Evolutionary conservation across 495 filamentous ascomycete species (phyloP).

Genomic region (Aspergillus saccharolyticus): DNA sequence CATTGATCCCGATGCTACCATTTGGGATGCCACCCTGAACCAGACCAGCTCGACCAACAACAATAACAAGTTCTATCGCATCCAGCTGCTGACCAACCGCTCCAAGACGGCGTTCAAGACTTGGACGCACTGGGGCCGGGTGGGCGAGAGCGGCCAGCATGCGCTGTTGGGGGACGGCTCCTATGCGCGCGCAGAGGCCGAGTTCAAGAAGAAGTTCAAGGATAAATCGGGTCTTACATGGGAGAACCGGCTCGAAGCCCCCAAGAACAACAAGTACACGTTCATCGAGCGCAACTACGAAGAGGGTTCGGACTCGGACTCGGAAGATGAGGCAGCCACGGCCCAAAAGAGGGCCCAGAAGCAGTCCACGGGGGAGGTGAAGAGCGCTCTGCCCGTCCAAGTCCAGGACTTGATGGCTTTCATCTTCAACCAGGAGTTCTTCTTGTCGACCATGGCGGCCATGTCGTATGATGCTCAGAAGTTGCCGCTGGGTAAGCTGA

Average conservation of each 20-base stretch:
- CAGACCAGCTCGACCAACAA: slow-evolving; percentile 49
- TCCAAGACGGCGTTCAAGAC: slow-evolving; percentile 37
- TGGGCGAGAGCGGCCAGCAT: slow-evolving; percentile 65
- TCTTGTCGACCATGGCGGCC: slow-evolving; percentile 57
- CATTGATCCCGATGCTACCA: slow-evolving; percentile 56
- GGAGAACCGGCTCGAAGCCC: slow-evolving; percentile 53
- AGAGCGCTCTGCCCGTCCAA: slow-evolving; percentile 52
- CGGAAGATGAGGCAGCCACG: slow-evolving; percentile 42
- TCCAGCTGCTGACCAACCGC: slow-evolving; percentile 43
- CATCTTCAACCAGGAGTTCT: slow-evolving; percentile 74
- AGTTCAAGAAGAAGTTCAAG: slow-evolving; percentile 73
- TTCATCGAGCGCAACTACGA: slow-evolving; percentile 70
- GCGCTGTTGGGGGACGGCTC: slow-evolving; percentile 38
- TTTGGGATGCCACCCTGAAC: slow-evolving; percentile 55
- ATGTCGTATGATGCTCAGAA: slow-evolving; percentile 75
- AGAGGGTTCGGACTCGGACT: slow-evolving; percentile 63
- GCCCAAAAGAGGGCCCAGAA: slow-evolving; percentile 27
- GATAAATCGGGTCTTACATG: slow-evolving; percentile 68
- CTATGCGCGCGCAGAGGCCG: slow-evolving; percentile 40
- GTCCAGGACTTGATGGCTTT: slow-evolving; percentile 66
- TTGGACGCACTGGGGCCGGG: slow-evolving; percentile 75
- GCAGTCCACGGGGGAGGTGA: slow-evolving; percentile 21
- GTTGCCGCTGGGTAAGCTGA: slow-evolving; percentile 77
- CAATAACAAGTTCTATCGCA: slow-evolving; percentile 70
- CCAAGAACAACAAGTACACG: slow-evolving; percentile 65